Conservation (phyloP, 139 green algal species). For the Protoeuglena noctilucae region DNA sequence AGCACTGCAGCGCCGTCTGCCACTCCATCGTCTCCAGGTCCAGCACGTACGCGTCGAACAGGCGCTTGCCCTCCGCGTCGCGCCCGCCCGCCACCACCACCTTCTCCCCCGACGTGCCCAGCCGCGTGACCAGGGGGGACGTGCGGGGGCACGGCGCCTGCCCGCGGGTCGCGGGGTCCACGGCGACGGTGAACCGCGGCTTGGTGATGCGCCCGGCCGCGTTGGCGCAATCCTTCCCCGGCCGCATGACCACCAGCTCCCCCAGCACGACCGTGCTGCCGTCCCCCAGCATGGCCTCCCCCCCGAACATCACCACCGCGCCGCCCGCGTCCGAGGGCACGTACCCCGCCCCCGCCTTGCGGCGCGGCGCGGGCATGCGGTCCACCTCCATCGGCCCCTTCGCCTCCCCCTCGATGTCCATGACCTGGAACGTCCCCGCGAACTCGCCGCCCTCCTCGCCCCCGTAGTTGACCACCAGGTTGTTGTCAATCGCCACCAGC, state of each 20-base stretch:
- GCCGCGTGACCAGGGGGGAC: constrained; percentile 35
- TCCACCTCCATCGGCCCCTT: neutral
- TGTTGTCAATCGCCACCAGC: constrained; percentile 23
- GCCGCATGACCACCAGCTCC: constrained; percentile 2
- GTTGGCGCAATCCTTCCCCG: neutral
- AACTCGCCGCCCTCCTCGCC: constrained; percentile 27
- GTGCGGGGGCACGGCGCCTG: constrained; percentile 31
- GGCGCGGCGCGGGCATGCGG: too few species aligned
- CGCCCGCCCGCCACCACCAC: constrained; percentile 60
- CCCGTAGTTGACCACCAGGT: constrained; percentile 41
- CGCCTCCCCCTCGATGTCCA: constrained; percentile 11
- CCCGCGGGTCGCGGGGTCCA: constrained; percentile 25
- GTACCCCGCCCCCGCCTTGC: neutral
- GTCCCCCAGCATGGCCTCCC: neutral
- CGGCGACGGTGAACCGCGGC: neutral
- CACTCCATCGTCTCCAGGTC: constrained; percentile 34
- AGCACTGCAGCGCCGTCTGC: constrained; percentile 35
- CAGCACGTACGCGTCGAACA: constrained; percentile 56
- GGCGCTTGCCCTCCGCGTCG: constrained; percentile 23
- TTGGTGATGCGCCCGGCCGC: neutral
- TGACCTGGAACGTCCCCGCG: constrained; percentile 8
- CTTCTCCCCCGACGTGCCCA: constrained; percentile 30
- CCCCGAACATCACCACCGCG: neutral
- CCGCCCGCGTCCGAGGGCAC: neutral
- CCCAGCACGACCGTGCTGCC: neutral